These are phyloP conservation scores for Oemleria cerasiformis DNA, from an alignment of 306 rosid species.

Conservation along the genomic window DNA sequence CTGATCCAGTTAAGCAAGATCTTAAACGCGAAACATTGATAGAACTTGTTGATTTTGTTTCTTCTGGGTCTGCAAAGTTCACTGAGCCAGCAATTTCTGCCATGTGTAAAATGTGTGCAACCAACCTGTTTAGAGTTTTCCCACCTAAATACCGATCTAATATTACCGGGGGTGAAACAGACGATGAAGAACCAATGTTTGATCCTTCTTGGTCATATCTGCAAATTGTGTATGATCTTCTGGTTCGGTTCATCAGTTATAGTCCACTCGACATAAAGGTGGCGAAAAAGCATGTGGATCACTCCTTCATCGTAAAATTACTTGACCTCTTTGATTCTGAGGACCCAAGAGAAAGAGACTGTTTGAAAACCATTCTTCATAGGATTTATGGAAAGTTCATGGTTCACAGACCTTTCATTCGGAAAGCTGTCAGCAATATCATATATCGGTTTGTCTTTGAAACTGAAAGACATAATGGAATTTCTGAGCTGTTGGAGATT, in stretches of 20 bases:
- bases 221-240: constrained; percentile 91
- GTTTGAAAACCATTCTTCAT: constrained; percentile 90
- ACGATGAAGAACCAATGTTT: constrained; percentile 92
- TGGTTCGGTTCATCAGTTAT: constrained; percentile 71
- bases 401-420: constrained; percentile 87
- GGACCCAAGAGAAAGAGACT: constrained; percentile 98
- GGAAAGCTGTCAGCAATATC: constrained; percentile 87
- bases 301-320: constrained; percentile 69
- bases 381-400: constrained; percentile 93
- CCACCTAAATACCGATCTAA: constrained; percentile 84
- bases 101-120: constrained; percentile 83
- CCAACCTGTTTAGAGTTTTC: constrained; percentile 84
- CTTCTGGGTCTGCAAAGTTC: constrained; percentile 89
- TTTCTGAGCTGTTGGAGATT: constrained; percentile 94
- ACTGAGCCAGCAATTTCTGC: constrained; percentile 79
- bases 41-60: constrained; percentile 84
- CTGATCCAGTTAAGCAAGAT: constrained; percentile 76
- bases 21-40: constrained; percentile 72
- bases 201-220: constrained; percentile 96
- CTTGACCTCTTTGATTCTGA: constrained; percentile 97
- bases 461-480: constrained; percentile 89
- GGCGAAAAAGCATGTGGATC: constrained; percentile 77
- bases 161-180: constrained; percentile 68
- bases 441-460: constrained; percentile 84
- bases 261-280: constrained; percentile 76